Evolutionary conservation across 2,329 filamentous ascomycete species (phyloP), one percentile per base, ranked within the genome.

Genomic region (Talaromyces marneffei): DNA sequence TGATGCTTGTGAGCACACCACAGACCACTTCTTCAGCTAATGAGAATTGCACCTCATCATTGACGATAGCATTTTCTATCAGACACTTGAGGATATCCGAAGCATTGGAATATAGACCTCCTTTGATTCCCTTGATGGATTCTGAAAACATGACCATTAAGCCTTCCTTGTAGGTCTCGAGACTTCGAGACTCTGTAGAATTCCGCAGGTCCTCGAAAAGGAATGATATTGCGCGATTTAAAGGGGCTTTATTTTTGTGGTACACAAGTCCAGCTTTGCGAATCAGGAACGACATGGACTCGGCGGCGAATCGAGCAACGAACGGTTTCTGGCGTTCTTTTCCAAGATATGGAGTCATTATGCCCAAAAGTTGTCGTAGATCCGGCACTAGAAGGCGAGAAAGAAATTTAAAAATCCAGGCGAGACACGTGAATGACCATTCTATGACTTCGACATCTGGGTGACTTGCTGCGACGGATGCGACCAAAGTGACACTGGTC

Each of bases 371-470:
- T 52, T 93, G 91, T 64, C 90, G 83, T 65, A 99, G 77, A 71
- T 99, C 90, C 3, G 91, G 88, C 0, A 94, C 89, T 23, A 99
- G 77, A 0, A 97, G 83, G 65, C 91, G 87, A 2, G 92, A 95
- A 4, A 99, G 84, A 71, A 97, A 97, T 73, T 99, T 99, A 84
- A 99, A 97, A 42, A 97, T 81, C 81, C 95, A 99, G 50, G 94
- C 92, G 60, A 99, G 81, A 67, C 91, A 92, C 12, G 88, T 91
- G 77, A 99, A 99, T 56, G 91, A 93, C 92, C 93, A 97, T 77
- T 99, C 94, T 56, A 97, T 90, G n/a, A 95, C 92, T 65, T 92
- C 90, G 27, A 90, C 87, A 70, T 90, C 88, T 61, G 89, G 83
- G 58, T 90, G 86, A 68, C 86, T 89, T 59, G 87, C 87, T 10